Evolutionary conservation across 345 rosid species (phyloP).

Genomic region (Firmiana major): DNA sequence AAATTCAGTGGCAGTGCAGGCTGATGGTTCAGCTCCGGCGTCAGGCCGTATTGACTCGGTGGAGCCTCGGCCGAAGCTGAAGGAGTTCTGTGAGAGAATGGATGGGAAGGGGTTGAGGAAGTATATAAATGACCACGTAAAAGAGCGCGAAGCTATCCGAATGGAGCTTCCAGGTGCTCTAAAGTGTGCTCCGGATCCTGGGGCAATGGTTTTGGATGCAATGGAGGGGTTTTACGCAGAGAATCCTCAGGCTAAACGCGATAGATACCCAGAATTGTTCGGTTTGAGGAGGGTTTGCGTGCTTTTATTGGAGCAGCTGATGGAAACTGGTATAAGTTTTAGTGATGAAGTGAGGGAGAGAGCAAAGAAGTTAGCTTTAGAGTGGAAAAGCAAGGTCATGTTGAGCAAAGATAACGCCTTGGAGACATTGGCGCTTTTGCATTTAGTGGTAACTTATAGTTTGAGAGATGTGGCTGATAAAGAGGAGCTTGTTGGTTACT

Average conservation of each 20-base stretch:
- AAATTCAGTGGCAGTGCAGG: not conserved
- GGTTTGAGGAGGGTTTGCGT: slow-evolving; percentile 43
- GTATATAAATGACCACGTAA: slow-evolving; percentile 34
- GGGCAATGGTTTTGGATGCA: slow-evolving; percentile 58
- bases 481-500: slow-evolving; percentile 42
- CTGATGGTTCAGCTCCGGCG: not conserved
- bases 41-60: slow-evolving; percentile 6
- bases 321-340: slow-evolving; percentile 27
- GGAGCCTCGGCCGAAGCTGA: slow-evolving; percentile 39
- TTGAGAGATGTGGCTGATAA: slow-evolving; percentile 39
- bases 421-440: slow-evolving; percentile 46
- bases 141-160: slow-evolving; percentile 34
- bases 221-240: slow-evolving; percentile 40
- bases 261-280: slow-evolving; percentile 20
- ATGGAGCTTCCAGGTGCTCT: slow-evolving; percentile 42
- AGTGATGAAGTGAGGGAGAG: slow-evolving; percentile 38
- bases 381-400: slow-evolving; percentile 48
- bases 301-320: slow-evolving; percentile 51
- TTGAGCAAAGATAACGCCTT: slow-evolving; percentile 24
- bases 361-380: slow-evolving; percentile 55
- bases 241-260: slow-evolving; percentile 6
- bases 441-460: slow-evolving; percentile 49
- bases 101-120: slow-evolving; percentile 56
- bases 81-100: slow-evolving; percentile 50
- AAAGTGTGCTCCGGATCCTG: slow-evolving; percentile 41